phyloP scores from a whole-genome alignment of 2,329 filamentous ascomycete genomes.

The Arachnopeziza araneosa region DNA sequence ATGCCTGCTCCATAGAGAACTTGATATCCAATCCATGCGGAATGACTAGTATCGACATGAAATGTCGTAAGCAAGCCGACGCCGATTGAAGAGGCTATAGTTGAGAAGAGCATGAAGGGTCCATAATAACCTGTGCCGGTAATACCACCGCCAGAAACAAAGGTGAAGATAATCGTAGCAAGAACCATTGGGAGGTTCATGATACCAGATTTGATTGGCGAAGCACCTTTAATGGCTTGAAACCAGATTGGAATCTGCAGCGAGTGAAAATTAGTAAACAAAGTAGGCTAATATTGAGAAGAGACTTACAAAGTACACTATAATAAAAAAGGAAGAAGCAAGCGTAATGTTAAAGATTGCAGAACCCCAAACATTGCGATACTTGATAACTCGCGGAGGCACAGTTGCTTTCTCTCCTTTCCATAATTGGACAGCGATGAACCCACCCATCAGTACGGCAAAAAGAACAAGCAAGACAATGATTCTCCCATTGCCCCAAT shows the following conservation, averaged over 20 bases:
- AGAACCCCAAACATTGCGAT: constrained; percentile 31
- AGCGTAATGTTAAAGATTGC: constrained; percentile 32
- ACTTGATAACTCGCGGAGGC: constrained; percentile 32
- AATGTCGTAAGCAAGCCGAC: constrained; percentile 36
- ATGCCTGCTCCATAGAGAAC: constrained; percentile 20
- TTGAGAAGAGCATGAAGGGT: constrained; percentile 19
- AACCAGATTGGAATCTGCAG: constrained; percentile 37
- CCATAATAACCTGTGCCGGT: constrained; percentile 29
- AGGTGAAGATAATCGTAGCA: constrained; percentile 25
- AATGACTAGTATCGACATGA: constrained; percentile 26
- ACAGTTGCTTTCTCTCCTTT: constrained; percentile 34
- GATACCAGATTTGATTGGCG: constrained; percentile 34
- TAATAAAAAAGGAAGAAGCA: constrained; percentile 21
- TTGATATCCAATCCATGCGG: constrained; percentile 31
- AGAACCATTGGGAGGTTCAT: constrained; percentile 31
- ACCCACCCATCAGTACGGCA: constrained; percentile 22
- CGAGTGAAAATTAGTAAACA: not conserved
- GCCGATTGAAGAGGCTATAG: constrained; percentile 25
- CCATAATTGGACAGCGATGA: constrained; percentile 30
- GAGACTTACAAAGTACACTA: constrained; percentile 22
- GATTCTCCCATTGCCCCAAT: constrained; percentile 28
- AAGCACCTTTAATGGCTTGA: constrained; percentile 38
- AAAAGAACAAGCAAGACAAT: constrained; percentile 29
- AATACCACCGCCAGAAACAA: constrained; percentile 28
- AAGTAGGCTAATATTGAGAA: not conserved